These are phyloP conservation scores for Cymodocea nodosa DNA, from an alignment of 116 monocot species.

Conservation along the genomic window DNA sequence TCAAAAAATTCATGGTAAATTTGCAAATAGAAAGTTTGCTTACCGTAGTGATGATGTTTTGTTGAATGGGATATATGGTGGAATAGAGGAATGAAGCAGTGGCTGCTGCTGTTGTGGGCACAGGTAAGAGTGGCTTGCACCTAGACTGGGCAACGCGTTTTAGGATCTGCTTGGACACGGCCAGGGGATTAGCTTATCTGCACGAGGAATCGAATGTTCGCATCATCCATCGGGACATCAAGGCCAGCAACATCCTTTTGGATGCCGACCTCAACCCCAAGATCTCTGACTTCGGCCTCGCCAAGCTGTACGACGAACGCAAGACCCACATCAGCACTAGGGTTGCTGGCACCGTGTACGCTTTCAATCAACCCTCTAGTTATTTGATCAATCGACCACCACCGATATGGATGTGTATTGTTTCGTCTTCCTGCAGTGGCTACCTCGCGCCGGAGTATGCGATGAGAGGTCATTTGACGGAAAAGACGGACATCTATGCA, in stretches of 20 bases:
- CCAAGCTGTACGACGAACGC: slow-evolving; percentile 69
- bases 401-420: background rate
- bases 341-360: too few species aligned
- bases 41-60: background rate
- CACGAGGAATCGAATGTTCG: too few species aligned
- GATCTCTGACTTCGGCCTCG: slow-evolving; percentile 79
- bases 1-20: too few species aligned
- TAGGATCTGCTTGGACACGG: too few species aligned
- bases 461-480: slow-evolving; percentile 2
- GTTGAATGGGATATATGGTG: too few species aligned
- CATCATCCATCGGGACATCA: too few species aligned
- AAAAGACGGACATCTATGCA: background rate
- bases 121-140: slow-evolving; percentile 25
- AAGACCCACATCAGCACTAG: too few species aligned
- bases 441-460: too few species aligned
- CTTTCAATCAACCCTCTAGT: too few species aligned
- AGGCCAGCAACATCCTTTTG: slow-evolving; percentile 72
- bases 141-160: slow-evolving; percentile 49
- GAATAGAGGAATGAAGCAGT: background rate
- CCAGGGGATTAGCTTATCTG: too few species aligned
- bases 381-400: too few species aligned
- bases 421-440: background rate
- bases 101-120: background rate
- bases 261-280: slow-evolving; percentile 64
- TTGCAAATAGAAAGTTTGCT: too few species aligned